A percentile compares a stretch with the other conserved stretches of the same genome.
These are phyloP conservation scores for Lactarius quietus DNA, from an alignment of 768 basidiomycete genomes.

Conservation along the genomic window DNA sequence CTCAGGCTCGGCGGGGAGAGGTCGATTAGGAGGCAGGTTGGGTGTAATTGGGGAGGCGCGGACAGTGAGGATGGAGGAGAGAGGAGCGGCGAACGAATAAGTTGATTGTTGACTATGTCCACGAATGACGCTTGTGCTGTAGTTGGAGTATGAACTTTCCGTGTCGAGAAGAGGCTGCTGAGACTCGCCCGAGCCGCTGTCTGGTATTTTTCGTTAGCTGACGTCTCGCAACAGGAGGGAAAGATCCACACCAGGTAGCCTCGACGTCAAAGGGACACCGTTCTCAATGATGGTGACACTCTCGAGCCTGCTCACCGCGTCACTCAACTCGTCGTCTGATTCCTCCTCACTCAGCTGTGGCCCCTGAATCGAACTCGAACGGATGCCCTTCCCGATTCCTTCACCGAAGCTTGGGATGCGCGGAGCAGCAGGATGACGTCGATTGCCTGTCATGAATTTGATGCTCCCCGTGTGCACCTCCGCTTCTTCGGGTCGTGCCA, in stretches of 20 bases:
- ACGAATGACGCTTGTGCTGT: slow-evolving; percentile 68
- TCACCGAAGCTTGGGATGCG: slow-evolving; percentile 85
- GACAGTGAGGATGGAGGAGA: slow-evolving; percentile 54
- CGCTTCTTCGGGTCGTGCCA: slow-evolving; percentile 60
- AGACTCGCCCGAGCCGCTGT: slow-evolving; percentile 8
- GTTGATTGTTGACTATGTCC: slow-evolving; percentile 39
- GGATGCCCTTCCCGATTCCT: slow-evolving; percentile 61
- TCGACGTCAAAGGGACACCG: slow-evolving; percentile 19
- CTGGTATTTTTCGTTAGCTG: slow-evolving; percentile 1
- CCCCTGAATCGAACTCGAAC: slow-evolving; percentile 33
- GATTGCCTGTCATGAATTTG: slow-evolving; percentile 71
- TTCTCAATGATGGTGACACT: slow-evolving; percentile 48
- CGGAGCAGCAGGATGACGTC: slow-evolving; percentile 55
- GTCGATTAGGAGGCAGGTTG: slow-evolving; percentile 5
- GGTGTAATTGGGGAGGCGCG: slow-evolving; percentile 26
- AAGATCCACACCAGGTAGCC: slow-evolving; percentile 10
- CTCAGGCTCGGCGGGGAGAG: slow-evolving; percentile 25
- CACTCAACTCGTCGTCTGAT: slow-evolving; percentile 65
- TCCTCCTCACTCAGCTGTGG: slow-evolving; percentile 46
- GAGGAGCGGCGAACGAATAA: slow-evolving; percentile 31
- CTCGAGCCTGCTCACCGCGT: slow-evolving; percentile 54
- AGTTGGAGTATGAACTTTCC: slow-evolving; percentile 49
- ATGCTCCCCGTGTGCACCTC: slow-evolving; percentile 82
- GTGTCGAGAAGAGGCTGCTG: slow-evolving; percentile 52
- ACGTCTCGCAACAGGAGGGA: background rate